Evolutionary conservation across 805 yeast species (phyloP), one percentile per base, ranked within the genome.

Genomic region (Tetrapisispora arboricola): DNA sequence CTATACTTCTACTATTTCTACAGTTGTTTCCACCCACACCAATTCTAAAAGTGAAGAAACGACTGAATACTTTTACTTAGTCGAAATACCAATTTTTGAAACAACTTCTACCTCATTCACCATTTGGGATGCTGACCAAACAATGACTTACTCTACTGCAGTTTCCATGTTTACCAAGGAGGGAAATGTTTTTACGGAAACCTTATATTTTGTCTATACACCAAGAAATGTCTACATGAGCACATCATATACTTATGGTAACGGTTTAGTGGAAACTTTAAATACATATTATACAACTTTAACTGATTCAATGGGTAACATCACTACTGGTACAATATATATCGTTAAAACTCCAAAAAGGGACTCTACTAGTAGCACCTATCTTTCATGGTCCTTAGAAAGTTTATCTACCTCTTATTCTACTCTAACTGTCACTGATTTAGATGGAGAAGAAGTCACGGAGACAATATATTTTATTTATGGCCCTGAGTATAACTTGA

Each of bases 281-380:
- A 25, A 33, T 3, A 40, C 42, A 22, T 32, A 16, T 12, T 15
- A 16, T 16, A 32, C 36, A n/a, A 27, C 36, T 3, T 6, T 25
- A 15, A 41, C 40, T n/a, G 44, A 41, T 17, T 2, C 12, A 17
- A 32, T 26, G 12, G 29, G 31, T 9, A 8, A 22, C 12, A 22
- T 18, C 7, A 33, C 42, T 4, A 39, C 38, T 21, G 33, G 20
- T 5, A 15, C 21, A 10, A 32, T 45, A 11, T 48, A 45, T 29
- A 44, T 38, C 30, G 49, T 45, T 11, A 46, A 47, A 6, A 48
- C 51, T 19, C 49, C 51, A 16, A 30, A 39, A 15, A 20, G 39
- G 10, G 22, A 9, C 5, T 22, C 39, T 2, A 25, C 27, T 6
- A 13, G 16, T 6, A 35, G 24, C 4, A 15, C 39, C 8, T 19